These are phyloP conservation scores for Otatea glauca DNA, from an alignment of 176 grass and related monocot species.

Conservation along the genomic window DNA sequence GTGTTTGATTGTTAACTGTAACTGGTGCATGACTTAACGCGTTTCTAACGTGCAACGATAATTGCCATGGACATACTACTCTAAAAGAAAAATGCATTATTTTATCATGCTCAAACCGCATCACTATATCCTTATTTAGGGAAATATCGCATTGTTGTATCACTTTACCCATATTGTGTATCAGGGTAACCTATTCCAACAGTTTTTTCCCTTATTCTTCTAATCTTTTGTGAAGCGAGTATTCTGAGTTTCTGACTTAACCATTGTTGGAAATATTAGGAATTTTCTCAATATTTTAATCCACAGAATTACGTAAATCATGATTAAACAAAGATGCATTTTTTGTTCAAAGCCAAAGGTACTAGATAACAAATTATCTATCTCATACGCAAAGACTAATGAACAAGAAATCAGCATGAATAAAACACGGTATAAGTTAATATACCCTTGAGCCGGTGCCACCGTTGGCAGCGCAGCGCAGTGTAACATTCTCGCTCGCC, in stretches of 20 bases:
- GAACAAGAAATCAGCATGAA: no score
- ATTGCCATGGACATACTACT: background rate
- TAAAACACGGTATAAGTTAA: no score
- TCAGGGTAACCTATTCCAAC: background rate
- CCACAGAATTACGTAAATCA: no score
- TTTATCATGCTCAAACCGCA: background rate
- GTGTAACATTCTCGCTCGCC: no score
- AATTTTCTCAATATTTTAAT: no score
- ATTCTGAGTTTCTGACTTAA: background rate
- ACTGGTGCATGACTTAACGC: background rate
- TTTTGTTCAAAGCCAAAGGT: no score
- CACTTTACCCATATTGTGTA: background rate
- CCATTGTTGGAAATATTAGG: no score
- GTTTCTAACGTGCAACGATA: slow-evolving; percentile 14
- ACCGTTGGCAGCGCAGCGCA: no score
- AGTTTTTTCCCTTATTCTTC: background rate
- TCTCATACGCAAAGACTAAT: no score
- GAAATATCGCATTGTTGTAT: background rate
- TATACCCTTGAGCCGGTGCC: no score
- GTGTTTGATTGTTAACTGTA: slow-evolving; percentile 16
- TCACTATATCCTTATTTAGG: background rate
- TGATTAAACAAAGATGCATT: no score
- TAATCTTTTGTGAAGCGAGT: background rate
- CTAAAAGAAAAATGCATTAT: background rate
- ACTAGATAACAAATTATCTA: no score